These are phyloP conservation scores for Paraphaeosphaeria sporulosa DNA, from an alignment of 2,329 filamentous ascomycete species.

Conservation along the genomic window DNA sequence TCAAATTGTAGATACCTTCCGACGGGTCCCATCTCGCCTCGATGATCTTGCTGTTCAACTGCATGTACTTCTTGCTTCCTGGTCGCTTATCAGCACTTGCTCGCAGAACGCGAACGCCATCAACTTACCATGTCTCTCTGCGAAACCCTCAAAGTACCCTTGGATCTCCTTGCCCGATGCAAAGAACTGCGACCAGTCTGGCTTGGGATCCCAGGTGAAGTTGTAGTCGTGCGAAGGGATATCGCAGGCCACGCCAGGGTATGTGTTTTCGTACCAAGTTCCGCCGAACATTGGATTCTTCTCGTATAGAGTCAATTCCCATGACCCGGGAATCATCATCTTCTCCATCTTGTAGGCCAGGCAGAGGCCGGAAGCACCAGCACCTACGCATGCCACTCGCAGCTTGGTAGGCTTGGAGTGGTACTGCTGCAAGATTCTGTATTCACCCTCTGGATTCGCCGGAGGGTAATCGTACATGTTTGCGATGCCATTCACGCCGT, in stretches of 20 bases:
- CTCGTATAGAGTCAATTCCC: conserved; percentile 41
- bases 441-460: conserved; percentile 38
- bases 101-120: not conserved
- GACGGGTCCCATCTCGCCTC: conserved; percentile 55
- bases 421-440: conserved; percentile 42
- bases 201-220: conserved; percentile 68
- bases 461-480: conserved; percentile 41
- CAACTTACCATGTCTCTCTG: conserved; percentile 68
- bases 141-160: conserved; percentile 57
- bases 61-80: conserved; percentile 53
- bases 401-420: conserved; percentile 43
- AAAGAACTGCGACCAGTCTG: conserved; percentile 62
- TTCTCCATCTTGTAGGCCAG: conserved; percentile 45
- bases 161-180: conserved; percentile 58
- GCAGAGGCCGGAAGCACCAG: conserved; percentile 41
- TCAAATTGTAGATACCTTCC: conserved; percentile 50
- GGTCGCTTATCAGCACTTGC: conserved; percentile 5
- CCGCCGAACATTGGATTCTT: conserved; percentile 42
- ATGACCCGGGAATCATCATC: conserved; percentile 39
- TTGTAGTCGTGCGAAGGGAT: conserved; percentile 64
- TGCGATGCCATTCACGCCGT: conserved; percentile 38
- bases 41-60: conserved; percentile 55
- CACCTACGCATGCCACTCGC: conserved; percentile 39
- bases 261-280: conserved; percentile 46
- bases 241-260: conserved; percentile 45